Conservation (phyloP, 306 rosid genomes). For the Canavalia ensiformis region DNA sequence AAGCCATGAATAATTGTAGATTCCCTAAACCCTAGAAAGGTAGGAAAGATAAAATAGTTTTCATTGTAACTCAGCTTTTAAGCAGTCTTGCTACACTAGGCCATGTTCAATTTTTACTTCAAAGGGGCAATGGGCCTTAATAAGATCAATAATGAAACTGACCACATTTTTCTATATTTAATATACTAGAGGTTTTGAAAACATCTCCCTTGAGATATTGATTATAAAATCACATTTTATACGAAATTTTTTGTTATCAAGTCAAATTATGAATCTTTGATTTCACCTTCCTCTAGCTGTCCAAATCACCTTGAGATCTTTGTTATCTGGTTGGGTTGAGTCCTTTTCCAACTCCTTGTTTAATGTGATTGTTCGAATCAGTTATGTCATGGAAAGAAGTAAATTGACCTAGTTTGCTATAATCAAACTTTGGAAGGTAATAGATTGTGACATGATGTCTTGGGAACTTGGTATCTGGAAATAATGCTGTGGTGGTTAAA, state of each 20-base stretch:
- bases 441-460: slow-evolving; percentile 17
- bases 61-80: slow-evolving; percentile 18
- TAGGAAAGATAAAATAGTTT: slow-evolving; percentile 13
- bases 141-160: background rate
- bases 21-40: slow-evolving; percentile 1
- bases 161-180: background rate
- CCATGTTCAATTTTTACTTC: background rate
- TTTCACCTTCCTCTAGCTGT: slow-evolving; percentile 17
- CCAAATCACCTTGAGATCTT: background rate
- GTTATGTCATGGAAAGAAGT: slow-evolving; percentile 10
- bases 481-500: slow-evolving; percentile 20
- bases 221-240: background rate
- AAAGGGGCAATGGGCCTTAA: slow-evolving; percentile 13
- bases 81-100: background rate
- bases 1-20: slow-evolving; percentile 3
- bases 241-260: background rate
- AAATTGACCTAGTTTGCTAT: background rate
- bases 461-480: slow-evolving; percentile 12
- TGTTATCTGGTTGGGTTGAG: slow-evolving; percentile 27
- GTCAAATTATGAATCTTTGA: background rate
- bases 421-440: background rate
- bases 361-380: background rate
- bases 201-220: background rate
- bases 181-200: background rate
- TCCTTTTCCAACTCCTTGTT: background rate